A percentile compares a stretch with the other conserved stretches of the same genome.
Conservation (phyloP, 768 basidiomycete species). For the Goffeauzyma gilvescens region DNA sequence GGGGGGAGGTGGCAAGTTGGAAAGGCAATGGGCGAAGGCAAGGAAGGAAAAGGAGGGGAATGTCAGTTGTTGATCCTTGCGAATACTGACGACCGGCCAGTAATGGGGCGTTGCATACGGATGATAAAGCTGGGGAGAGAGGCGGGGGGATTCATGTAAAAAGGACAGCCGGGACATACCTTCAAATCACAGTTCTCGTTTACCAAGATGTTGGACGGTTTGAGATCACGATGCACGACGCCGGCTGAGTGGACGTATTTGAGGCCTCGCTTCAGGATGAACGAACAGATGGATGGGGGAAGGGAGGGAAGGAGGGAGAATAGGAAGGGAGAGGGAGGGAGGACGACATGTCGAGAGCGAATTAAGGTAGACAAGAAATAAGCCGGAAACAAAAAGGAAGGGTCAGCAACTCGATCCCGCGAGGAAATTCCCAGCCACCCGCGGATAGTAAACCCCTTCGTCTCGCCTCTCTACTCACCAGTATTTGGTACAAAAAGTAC, state of each 20-base stretch:
- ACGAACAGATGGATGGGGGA: background rate
- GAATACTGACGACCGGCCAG: too few relatives aligned
- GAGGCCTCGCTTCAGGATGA: constrained; percentile 75
- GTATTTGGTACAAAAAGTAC: constrained; percentile 97
- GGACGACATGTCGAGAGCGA: too few relatives aligned
- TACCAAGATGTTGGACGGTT: constrained; percentile 98
- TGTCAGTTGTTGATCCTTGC: background rate
- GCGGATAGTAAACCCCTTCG: too few relatives aligned
- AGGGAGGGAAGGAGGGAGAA: background rate
- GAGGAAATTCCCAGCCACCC: too few relatives aligned
- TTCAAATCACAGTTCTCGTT: constrained; percentile 99
- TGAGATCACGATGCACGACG: constrained; percentile 93
- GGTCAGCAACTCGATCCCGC: too few relatives aligned
- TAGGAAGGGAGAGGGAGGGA: too few relatives aligned
- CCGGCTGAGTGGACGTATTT: constrained; percentile 99
- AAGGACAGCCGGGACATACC: constrained; percentile 36
- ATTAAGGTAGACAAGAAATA: background rate
- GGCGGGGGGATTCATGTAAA: too few relatives aligned
- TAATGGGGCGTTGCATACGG: too few relatives aligned
- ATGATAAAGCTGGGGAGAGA: constrained; percentile 3
- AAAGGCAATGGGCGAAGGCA: background rate
- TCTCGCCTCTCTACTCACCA: constrained; percentile 56
- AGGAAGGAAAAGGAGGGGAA: background rate
- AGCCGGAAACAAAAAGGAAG: constrained; percentile 2
- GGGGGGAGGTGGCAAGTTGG: too few relatives aligned